Evolutionary conservation across 2,329 filamentous ascomycete species (phyloP).

Genomic region (Kalaharituber pfeilii): DNA sequence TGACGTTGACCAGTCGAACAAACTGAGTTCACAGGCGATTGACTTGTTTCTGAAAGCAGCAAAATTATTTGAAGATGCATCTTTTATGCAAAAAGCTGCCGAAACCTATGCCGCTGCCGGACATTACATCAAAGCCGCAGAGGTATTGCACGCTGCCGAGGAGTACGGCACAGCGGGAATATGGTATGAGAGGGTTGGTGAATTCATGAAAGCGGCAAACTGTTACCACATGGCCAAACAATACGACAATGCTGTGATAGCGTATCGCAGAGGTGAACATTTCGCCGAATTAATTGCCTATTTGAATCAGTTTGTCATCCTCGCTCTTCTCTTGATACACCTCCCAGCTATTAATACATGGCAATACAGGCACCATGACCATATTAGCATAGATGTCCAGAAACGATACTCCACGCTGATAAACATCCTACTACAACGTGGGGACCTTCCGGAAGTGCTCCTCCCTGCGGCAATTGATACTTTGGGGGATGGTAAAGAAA

Average conservation of each 20-base stretch:
- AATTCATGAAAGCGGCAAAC: not conserved
- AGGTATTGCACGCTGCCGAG: not conserved
- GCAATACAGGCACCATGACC: not conserved
- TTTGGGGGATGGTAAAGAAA: not conserved
- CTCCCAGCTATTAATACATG: no score
- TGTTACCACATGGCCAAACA: not conserved
- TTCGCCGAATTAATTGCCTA: not conserved
- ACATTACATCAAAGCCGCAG: not conserved
- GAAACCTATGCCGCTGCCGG: not conserved
- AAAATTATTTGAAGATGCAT: not conserved
- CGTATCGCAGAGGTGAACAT: not conserved
- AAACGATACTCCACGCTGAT: not conserved
- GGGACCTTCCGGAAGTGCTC: not conserved
- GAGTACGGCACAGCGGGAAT: not conserved
- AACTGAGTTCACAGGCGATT: not conserved
- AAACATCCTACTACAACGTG: not conserved
- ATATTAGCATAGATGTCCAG: not conserved
- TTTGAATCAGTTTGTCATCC: not conserved
- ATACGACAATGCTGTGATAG: not conserved
- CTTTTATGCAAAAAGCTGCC: not conserved
- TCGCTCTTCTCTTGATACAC: no score
- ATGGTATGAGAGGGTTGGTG: not conserved
- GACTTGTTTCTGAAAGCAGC: not conserved
- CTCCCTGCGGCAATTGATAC: not conserved
- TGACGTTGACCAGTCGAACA: not conserved